Conservation (phyloP, 2,329 filamentous ascomycete genomes). For the Albophoma yamanashiensis region DNA sequence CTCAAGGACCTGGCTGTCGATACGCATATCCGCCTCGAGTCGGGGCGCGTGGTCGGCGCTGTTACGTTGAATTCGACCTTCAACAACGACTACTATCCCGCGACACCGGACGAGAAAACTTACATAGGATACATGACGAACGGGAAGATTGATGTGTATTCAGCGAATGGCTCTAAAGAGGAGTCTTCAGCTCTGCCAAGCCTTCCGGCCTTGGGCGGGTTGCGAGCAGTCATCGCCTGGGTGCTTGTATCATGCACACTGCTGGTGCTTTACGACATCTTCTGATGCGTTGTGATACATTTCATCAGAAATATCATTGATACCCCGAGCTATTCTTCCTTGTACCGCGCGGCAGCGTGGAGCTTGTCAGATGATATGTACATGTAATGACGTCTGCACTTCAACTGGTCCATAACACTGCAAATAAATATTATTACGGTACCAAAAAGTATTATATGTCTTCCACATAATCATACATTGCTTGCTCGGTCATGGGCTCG, state of each 20-base stretch:
- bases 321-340: neutral
- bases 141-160: neutral
- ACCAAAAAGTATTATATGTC: too few relatives aligned
- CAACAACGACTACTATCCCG: constrained; percentile 42
- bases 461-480: neutral
- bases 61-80: constrained; percentile 50
- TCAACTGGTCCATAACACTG: neutral
- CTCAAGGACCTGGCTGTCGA: constrained; percentile 33
- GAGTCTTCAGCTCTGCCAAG: neutral
- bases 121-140: neutral
- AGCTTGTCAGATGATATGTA: neutral
- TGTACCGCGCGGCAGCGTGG: too few relatives aligned
- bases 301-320: neutral
- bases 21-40: constrained; percentile 53
- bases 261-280: neutral
- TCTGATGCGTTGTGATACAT: neutral
- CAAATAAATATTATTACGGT: neutral
- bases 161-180: neutral
- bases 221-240: neutral
- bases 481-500: neutral
- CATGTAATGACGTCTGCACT: neutral
- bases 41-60: constrained; percentile 36
- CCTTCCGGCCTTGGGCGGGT: neutral
- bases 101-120: constrained; percentile 26
- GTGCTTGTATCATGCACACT: neutral